Evolutionary conservation across 345 rosid species (phyloP).

Genomic region (Acer yangbiense): DNA sequence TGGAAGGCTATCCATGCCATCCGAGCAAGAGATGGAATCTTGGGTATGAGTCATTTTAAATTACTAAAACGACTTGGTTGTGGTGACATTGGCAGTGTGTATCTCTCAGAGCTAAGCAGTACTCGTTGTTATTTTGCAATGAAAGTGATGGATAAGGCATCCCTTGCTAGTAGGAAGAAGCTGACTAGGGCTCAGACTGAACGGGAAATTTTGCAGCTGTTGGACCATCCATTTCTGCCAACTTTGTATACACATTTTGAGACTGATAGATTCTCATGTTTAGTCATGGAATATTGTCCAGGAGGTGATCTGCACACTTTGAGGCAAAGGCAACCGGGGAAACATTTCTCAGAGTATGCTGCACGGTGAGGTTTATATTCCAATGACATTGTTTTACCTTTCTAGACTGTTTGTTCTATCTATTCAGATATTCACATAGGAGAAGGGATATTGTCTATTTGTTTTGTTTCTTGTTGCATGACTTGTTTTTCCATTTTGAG

Average conservation of each 20-base stretch:
- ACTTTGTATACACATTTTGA: conserved; percentile 95
- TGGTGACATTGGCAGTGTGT: conserved; percentile 98
- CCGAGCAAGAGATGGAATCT: conserved; percentile 78
- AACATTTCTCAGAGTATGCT: conserved; percentile 95
- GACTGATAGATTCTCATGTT: conserved; percentile 92
- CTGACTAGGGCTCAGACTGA: conserved; percentile 94
- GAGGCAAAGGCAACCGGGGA: conserved; percentile 96
- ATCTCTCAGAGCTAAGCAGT: conserved; percentile 89
- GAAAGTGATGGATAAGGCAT: conserved; percentile 99
- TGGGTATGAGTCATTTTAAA: conserved; percentile 96
- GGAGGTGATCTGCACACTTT: conserved; percentile 96
- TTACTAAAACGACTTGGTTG: conserved; percentile 92
- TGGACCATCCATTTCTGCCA: conserved; percentile 98
- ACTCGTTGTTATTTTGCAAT: conserved; percentile 92
- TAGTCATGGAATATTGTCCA: conserved; percentile 98
- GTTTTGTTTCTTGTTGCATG: neutral
- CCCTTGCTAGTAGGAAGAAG: conserved; percentile 94
- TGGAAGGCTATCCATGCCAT: conserved; percentile 95
- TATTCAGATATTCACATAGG: neutral
- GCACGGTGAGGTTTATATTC: conserved; percentile 68
- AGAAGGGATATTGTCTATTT: neutral
- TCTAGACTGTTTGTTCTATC: neutral
- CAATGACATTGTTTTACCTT: neutral
- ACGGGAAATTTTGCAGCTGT: conserved; percentile 90
- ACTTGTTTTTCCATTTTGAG: neutral